These are phyloP conservation scores for Aspergillus quadrilineatus DNA, from an alignment of 2,329 filamentous ascomycete species.

Conservation along the genomic window DNA sequence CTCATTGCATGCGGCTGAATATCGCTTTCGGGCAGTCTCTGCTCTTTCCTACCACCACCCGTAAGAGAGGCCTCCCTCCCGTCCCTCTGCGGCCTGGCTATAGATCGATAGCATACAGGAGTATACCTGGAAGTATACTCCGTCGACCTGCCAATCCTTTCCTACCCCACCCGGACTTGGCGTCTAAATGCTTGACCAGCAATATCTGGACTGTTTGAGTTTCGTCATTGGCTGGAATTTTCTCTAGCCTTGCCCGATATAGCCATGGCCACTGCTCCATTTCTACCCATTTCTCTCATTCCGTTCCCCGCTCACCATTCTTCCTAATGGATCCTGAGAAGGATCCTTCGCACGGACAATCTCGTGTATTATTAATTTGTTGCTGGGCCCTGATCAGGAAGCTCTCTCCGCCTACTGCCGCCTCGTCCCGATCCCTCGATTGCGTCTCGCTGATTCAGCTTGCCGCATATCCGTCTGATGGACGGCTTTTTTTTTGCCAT, in stretches of 20 bases:
- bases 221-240: background rate
- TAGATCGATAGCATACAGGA: too few relatives aligned
- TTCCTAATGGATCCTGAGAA: background rate
- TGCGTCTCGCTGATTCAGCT: background rate
- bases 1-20: background rate
- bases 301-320: background rate
- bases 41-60: background rate
- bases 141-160: background rate
- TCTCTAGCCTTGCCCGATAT: conserved; percentile 17
- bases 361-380: background rate
- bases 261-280: conserved; percentile 8
- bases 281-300: background rate
- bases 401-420: background rate
- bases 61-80: too few relatives aligned
- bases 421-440: background rate
- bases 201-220: background rate
- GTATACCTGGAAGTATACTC: background rate
- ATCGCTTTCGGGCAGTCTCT: background rate
- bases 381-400: background rate
- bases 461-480: conserved; percentile 6
- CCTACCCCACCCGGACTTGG: background rate
- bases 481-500: background rate
- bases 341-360: too few relatives aligned
- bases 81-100: too few relatives aligned
- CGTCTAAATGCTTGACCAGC: conserved; percentile 19